Conservation (phyloP, 495 filamentous ascomycete genomes). For the Cenococcum geophilum region DNA sequence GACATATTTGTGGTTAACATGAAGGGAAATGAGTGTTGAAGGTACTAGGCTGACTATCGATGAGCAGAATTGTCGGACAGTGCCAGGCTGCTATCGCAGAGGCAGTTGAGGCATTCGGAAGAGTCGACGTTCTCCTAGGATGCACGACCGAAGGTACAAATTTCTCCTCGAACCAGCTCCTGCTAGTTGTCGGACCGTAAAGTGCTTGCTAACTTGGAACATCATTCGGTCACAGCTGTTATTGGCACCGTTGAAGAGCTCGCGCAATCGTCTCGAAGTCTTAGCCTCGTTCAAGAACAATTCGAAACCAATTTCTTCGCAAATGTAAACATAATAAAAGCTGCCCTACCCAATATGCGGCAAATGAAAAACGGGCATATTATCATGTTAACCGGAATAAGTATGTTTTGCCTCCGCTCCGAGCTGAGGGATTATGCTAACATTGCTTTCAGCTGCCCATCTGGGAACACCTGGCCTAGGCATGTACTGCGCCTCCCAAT, state of each 20-base stretch:
- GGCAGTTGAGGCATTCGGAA: constrained; percentile 73
- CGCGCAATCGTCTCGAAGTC: constrained; percentile 60
- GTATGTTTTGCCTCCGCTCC: constrained; percentile 35
- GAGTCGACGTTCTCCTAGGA: constrained; percentile 82
- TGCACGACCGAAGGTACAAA: constrained; percentile 75
- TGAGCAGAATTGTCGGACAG: constrained; percentile 35
- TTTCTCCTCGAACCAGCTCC: background rate
- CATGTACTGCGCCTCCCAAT: constrained; percentile 85
- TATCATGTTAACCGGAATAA: constrained; percentile 81
- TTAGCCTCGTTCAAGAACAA: constrained; percentile 77
- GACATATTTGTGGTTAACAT: background rate
- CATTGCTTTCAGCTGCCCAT: constrained; percentile 56
- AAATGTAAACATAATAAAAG: constrained; percentile 91
- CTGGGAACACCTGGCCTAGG: constrained; percentile 88
- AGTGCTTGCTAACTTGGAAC: background rate
- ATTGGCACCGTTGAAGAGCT: constrained; percentile 92
- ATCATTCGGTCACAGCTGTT: constrained; percentile 50
- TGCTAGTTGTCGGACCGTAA: too few relatives aligned
- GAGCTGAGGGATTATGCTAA: background rate
- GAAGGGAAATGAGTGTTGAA: background rate
- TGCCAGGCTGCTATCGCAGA: constrained; percentile 83
- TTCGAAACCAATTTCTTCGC: constrained; percentile 95
- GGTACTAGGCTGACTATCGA: constrained; percentile 3
- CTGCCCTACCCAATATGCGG: constrained; percentile 73
- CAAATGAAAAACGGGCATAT: constrained; percentile 78